These are phyloP conservation scores for Lodderomyces parapsilosis DNA, from an alignment of 1,139 yeast genomes.

Conservation along the genomic window DNA sequence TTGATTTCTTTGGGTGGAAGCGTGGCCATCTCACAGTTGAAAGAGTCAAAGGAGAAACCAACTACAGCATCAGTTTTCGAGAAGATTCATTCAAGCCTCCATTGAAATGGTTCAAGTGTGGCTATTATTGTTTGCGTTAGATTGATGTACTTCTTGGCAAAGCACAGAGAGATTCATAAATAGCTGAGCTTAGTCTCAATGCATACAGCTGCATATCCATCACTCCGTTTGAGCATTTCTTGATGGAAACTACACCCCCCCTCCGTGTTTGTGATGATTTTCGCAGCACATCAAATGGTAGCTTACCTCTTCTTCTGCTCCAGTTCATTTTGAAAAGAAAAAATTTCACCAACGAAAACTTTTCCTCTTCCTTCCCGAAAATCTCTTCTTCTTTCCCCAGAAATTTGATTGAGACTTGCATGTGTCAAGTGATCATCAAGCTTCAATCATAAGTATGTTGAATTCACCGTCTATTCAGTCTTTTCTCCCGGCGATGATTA, in stretches of 20 bases:
- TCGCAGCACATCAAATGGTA: no score
- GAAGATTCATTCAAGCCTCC: neutral
- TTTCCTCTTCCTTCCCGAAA: neutral
- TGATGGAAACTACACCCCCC: no score
- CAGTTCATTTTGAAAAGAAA: neutral
- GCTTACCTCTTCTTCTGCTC: neutral
- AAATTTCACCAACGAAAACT: slow-evolving; percentile 2
- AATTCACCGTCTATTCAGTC: neutral
- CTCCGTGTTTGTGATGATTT: no score
- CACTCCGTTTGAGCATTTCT: no score
- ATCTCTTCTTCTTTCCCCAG: neutral
- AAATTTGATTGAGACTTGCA: neutral
- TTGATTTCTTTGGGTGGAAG: slow-evolving; percentile 23
- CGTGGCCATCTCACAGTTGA: slow-evolving; percentile 8
- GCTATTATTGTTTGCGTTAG: no score
- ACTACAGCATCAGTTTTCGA: neutral
- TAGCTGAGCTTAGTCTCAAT: no score
- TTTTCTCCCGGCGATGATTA: slow-evolving; percentile 55
- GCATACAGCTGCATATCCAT: no score
- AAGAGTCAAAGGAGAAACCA: slow-evolving; percentile 2
- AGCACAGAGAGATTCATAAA: no score
- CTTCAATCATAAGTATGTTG: slow-evolving; percentile 1
- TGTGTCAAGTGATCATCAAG: neutral
- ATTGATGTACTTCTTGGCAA: no score
- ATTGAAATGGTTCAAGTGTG: neutral